Conservation (phyloP, 169 alveolate species). For the Cryptosporidium ubiquitum region DNA sequence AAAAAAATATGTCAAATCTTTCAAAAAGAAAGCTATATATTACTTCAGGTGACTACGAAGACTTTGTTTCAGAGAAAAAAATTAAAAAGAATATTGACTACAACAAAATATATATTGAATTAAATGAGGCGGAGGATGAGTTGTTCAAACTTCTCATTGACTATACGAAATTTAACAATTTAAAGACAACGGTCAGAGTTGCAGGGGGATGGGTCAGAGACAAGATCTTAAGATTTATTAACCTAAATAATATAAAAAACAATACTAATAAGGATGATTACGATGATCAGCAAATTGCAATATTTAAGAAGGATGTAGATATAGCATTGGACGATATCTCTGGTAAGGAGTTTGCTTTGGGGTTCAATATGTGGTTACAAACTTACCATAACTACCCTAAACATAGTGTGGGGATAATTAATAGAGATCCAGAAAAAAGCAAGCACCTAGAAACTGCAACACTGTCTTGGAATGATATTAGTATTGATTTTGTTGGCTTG, state of each 20-base stretch:
- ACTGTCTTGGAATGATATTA: slow-evolving; percentile 86
- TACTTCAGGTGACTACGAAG: slow-evolving; percentile 53
- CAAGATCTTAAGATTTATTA: slow-evolving; percentile 83
- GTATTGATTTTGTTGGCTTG: slow-evolving; percentile 95
- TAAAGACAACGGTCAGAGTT: slow-evolving; percentile 85
- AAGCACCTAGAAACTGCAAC: slow-evolving; percentile 98
- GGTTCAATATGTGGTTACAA: slow-evolving; percentile 77
- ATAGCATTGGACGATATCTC: slow-evolving; percentile 95
- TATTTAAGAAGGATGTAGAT: slow-evolving; percentile 92
- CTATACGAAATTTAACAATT: neutral
- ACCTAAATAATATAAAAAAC: slow-evolving; percentile 49
- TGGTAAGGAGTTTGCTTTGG: slow-evolving; percentile 90
- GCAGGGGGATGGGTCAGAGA: slow-evolving; percentile 99
- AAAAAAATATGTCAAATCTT: neutral
- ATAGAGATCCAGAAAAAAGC: slow-evolving; percentile 94
- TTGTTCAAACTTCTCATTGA: slow-evolving; percentile 37
- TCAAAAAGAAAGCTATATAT: slow-evolving; percentile 51
- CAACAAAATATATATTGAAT: neutral
- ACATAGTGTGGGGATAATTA: slow-evolving; percentile 88
- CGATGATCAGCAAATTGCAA: slow-evolving; percentile 63
- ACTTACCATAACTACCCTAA: slow-evolving; percentile 17
- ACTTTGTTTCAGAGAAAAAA: neutral
- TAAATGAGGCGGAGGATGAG: slow-evolving; percentile 8
- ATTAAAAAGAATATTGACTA: neutral
- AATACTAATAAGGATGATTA: slow-evolving; percentile 8